Evolutionary conservation across 805 yeast species (phyloP), one percentile per base, ranked within the genome.

Genomic region (Candida ascalaphidarum): DNA sequence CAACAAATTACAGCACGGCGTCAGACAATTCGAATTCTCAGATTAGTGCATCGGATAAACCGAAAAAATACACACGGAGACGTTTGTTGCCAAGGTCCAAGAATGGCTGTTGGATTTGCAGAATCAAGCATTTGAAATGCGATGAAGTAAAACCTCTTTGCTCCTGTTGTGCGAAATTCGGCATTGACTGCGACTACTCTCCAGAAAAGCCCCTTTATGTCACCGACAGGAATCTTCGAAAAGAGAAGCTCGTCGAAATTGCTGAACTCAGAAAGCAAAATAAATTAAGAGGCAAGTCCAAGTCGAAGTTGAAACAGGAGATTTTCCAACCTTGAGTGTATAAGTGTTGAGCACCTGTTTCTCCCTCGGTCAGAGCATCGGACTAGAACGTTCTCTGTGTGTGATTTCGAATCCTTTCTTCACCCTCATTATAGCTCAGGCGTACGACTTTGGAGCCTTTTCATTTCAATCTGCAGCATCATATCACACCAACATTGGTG

Each of bases 81-180:
- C 52, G 65, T 30, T 37, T 57, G 14, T 46, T 59, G 32, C 66
- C 65, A 2, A 42, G 68, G 25, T 58, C 65, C 3, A 58, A 58
- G 33, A 54, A 47, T 19, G 69, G 69, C 5, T 62, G 69, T 34
- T 62, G 69, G 69, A 58, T 62, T 30, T 62, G 69, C 35, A 44
- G 69, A 30, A 62, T 62, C 33, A 60, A 61, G 36, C 69, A 62
- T 36, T 48, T 62, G 32, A 62, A 62, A 36, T 62, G 69, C 39
- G 67, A 62, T 34, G 69, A 62, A 33, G 25, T 21, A 9, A 49
- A 54, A 31, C 69, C 69, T 0, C 31, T 36, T 5, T 62, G 69
- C 37, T 33, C 53, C 17, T 48, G 54, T 27, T 62, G 69, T 40
- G 27, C 34, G 10, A 56, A 56, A 27, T 60, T 57, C 40, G 64